phyloP scores from a whole-genome alignment of 257 asterid genomes.

The Lantana camara region DNA sequence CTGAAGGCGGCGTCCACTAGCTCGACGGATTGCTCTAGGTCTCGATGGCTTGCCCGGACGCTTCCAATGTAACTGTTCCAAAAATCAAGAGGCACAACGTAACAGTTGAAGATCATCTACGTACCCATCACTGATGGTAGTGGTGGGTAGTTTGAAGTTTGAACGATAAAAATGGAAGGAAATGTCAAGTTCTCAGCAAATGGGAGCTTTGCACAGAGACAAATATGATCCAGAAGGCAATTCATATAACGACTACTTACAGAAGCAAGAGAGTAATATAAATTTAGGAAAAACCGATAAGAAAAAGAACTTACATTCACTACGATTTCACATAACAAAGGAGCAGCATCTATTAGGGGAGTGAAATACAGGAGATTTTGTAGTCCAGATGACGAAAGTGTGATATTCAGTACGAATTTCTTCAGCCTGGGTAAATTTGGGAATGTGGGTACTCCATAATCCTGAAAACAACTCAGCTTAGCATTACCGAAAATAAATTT shows the following conservation, averaged over 20 bases:
- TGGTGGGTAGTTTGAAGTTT: too few relatives aligned
- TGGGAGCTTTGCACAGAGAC: too few relatives aligned
- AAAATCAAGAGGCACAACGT: too few relatives aligned
- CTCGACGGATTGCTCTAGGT: background rate
- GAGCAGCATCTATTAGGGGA: slow-evolving; percentile 7
- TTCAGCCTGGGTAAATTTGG: background rate
- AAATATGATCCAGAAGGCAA: too few relatives aligned
- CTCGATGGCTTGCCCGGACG: background rate
- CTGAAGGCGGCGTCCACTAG: background rate
- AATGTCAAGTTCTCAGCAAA: too few relatives aligned
- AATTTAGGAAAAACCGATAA: background rate
- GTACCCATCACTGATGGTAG: too few relatives aligned
- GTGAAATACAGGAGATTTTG: background rate
- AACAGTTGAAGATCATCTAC: too few relatives aligned
- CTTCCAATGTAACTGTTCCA: background rate
- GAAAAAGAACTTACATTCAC: background rate
- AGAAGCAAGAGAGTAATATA: too few relatives aligned
- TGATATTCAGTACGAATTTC: slow-evolving; percentile 6
- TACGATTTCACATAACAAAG: background rate
- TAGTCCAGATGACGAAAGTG: background rate
- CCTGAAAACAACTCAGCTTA: slow-evolving; percentile 4
- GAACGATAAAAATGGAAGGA: too few relatives aligned
- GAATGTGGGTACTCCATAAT: background rate
- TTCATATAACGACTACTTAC: too few relatives aligned
- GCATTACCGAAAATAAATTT: background rate